A percentile compares a stretch with the other conserved stretches of the same genome.
These are phyloP conservation scores for Cochlearia excelsa DNA, from an alignment of 345 rosid species.

Conservation along the genomic window DNA sequence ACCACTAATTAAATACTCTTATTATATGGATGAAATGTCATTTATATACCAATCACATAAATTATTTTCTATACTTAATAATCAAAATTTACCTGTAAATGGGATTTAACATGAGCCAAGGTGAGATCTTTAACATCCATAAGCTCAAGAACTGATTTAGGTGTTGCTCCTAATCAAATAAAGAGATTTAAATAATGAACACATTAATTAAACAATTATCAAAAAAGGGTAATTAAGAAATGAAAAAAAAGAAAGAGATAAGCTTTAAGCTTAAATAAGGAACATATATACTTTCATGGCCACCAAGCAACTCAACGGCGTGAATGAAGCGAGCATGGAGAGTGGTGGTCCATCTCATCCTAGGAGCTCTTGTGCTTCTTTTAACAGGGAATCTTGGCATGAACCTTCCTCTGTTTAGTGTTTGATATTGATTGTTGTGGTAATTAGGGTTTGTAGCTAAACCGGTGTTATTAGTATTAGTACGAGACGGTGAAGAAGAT, in stretches of 20 bases:
- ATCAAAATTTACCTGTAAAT: slow-evolving; percentile 60
- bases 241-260: slow-evolving; percentile 7
- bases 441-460: slow-evolving; percentile 37
- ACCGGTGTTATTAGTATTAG: slow-evolving; percentile 33
- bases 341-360: slow-evolving; percentile 90
- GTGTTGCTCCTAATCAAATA: slow-evolving; percentile 66
- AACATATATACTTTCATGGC: slow-evolving; percentile 69
- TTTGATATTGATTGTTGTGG: slow-evolving; percentile 48
- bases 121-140: slow-evolving; percentile 92
- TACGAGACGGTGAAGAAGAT: slow-evolving; percentile 38
- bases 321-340: slow-evolving; percentile 84
- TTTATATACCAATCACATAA: background rate
- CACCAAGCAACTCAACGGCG: slow-evolving; percentile 89
- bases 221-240: slow-evolving; percentile 41
- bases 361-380: slow-evolving; percentile 82
- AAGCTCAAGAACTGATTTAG: slow-evolving; percentile 88
- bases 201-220: background rate
- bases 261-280: slow-evolving; percentile 44
- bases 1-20: too few species aligned
- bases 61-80: background rate
- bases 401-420: slow-evolving; percentile 51
- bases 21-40: too few species aligned
- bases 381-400: slow-evolving; percentile 61
- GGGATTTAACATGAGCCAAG: slow-evolving; percentile 87
- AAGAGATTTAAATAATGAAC: background rate